Evolutionary conservation across 129 eudicot genomes (phyloP), one percentile per base, ranked within the genome.

Genomic region (Escallonia rubra): DNA sequence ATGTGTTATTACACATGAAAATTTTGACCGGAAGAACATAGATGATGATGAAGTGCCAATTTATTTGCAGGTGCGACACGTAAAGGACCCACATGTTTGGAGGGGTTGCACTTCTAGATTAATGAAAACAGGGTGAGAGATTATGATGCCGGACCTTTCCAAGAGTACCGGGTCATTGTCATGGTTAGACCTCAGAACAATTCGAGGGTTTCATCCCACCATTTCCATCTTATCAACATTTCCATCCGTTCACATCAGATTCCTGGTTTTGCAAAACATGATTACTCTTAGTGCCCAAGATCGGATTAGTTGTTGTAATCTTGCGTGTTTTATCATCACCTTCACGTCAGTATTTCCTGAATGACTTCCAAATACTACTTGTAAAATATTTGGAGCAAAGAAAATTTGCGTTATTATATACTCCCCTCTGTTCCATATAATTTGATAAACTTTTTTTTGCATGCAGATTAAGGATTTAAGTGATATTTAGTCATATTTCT

Each of bases 171-270:
- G 1, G 52, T 67, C 63, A 15, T 43, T 54, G n/a, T 55, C 63
- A 7, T 43, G 34, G 44, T 67, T 67, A 43, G 72, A 67, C 53
- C 49, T 66, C 7, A 54, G 52, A 67, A 67, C 63, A 6, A 52
- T 67, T 41, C 34, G 62, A 57, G 14, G 39, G 49, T 67, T 67
- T 67, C 43, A 41, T 55, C 53, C 43, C 53, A 67, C 44, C 49
- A 55, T 43, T 67, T 67, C 2, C 53, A 67, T 23, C 49, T 42
- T 43, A 53, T 67, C 2, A 14, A 54, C 3, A 8, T 12, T 54
- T 54, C 3, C 14, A 3, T 4, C 14, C n/a, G 4, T 54, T 7
- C 14, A 8, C n/a, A 54, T 34, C 13, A 54, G 6, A 11, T 8
- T 11, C 13, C 4, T 3, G 9, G 57, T 52, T 4, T 52, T 52